Conservation (phyloP, 23 red algal species). For the Porphyridium purpureum region DNA sequence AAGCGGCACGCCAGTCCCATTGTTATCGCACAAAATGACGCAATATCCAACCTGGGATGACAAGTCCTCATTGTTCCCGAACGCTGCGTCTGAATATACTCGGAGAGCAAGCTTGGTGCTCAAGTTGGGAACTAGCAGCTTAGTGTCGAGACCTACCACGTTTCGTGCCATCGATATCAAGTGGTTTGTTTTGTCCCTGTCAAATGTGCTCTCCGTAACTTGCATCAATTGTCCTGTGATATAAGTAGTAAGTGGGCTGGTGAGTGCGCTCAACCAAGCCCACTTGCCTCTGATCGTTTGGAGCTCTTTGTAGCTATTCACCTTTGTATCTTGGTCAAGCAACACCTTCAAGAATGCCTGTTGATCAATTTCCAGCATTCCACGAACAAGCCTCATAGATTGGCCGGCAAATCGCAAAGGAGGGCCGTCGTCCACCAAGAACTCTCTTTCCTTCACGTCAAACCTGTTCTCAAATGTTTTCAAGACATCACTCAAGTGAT, state of each 20-base stretch:
- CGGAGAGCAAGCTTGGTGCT: not conserved
- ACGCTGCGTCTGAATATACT: not conserved
- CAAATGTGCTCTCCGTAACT: too few relatives aligned
- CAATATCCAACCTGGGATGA: slow-evolving; percentile 1
- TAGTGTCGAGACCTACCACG: not conserved
- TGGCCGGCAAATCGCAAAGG: too few relatives aligned
- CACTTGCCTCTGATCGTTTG: too few relatives aligned
- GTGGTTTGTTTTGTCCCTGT: not conserved
- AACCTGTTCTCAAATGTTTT: not conserved
- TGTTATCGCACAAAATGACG: not conserved
- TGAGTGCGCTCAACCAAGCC: too few relatives aligned
- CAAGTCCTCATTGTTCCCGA: not conserved
- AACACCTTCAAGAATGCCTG: too few relatives aligned
- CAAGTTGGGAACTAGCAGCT: not conserved
- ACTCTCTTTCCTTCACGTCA: not conserved
- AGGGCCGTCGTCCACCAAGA: not conserved
- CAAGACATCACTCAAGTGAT: not conserved
- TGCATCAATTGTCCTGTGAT: not conserved
- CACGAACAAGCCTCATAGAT: too few relatives aligned
- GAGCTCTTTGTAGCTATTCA: too few relatives aligned
- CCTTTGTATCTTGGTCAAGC: not conserved
- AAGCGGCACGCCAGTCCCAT: not conserved
- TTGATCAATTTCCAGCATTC: too few relatives aligned
- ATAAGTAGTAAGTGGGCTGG: not conserved
- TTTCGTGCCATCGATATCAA: not conserved